Evolutionary conservation across 768 basidiomycete genomes (phyloP).

Genomic region (Lentinula lateritia): DNA sequence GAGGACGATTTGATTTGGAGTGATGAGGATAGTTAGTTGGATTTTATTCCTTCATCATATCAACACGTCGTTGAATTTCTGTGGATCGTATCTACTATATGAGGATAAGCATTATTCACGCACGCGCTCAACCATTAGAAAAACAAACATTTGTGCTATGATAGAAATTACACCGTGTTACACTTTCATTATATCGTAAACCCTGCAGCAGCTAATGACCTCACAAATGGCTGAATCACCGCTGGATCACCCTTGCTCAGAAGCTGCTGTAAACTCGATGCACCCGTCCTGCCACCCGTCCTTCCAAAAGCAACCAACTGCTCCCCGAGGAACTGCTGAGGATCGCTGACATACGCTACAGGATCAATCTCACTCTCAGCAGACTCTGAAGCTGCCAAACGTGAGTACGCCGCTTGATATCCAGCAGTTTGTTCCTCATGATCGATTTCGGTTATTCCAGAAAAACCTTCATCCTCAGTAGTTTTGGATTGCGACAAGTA

Average conservation of each 20-base stretch:
- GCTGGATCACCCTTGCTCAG: conserved; percentile 26
- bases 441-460: conserved; percentile 68
- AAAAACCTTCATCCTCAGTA: conserved; percentile 35
- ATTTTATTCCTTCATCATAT: neutral
- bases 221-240: conserved; percentile 20
- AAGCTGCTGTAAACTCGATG: conserved; percentile 18
- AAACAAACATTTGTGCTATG: too few species aligned
- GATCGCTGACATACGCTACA: conserved; percentile 52
- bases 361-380: conserved; percentile 42
- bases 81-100: neutral
- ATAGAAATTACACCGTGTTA: neutral
- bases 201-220: conserved; percentile 4
- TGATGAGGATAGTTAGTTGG: conserved; percentile 13
- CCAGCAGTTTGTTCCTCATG: conserved; percentile 86
- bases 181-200: neutral
- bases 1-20: conserved; percentile 48
- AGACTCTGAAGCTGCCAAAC: conserved; percentile 76
- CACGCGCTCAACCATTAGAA: too few species aligned
- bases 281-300: conserved; percentile 29
- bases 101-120: too few species aligned
- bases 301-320: conserved; percentile 35
- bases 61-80: neutral
- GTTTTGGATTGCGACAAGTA: conserved; percentile 39
- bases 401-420: conserved; percentile 92
- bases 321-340: conserved; percentile 47